Conservation (phyloP, 768 basidiomycete genomes). For the Russula sp. region DNA sequence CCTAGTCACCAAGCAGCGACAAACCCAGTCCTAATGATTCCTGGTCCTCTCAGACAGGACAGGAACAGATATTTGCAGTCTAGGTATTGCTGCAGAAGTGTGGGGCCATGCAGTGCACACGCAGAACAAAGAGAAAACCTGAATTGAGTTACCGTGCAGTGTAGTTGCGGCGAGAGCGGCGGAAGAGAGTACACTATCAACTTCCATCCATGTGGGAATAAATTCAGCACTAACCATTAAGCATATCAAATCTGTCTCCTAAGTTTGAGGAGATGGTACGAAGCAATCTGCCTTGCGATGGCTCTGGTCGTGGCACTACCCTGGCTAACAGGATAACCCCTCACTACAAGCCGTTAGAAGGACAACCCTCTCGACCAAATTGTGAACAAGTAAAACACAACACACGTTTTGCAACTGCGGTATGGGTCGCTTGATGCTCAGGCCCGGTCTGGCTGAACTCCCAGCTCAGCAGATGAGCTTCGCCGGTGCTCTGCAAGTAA, state of each 20-base stretch:
- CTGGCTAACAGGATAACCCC: conserved; percentile 13
- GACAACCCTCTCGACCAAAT: not conserved
- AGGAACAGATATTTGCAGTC: not conserved
- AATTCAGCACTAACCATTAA: not conserved
- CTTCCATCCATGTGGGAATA: not conserved
- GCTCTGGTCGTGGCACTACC: conserved; percentile 17
- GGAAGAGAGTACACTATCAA: not conserved
- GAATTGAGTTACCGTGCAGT: not conserved
- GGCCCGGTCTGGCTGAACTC: conserved; percentile 19
- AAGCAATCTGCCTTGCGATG: conserved; percentile 16
- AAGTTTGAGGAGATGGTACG: conserved; percentile 13
- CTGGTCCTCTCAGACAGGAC: not conserved
- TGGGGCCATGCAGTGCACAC: not conserved
- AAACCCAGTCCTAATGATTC: not conserved
- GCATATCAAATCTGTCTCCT: conserved; percentile 7
- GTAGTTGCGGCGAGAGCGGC: not conserved
- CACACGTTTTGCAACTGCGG: conserved; percentile 17
- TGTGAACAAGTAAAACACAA: conserved; percentile 5
- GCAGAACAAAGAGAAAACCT: not conserved
- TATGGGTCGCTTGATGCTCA: conserved; percentile 18
- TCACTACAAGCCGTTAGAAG: conserved; percentile 7
- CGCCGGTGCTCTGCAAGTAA: conserved; percentile 18
- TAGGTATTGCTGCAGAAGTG: not conserved
- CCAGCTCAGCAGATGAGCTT: conserved; percentile 16
- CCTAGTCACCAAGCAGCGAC: not conserved